Base-by-base conservation (phyloP, 495 filamentous ascomycete species). In the Xylaria acuta region DNA sequence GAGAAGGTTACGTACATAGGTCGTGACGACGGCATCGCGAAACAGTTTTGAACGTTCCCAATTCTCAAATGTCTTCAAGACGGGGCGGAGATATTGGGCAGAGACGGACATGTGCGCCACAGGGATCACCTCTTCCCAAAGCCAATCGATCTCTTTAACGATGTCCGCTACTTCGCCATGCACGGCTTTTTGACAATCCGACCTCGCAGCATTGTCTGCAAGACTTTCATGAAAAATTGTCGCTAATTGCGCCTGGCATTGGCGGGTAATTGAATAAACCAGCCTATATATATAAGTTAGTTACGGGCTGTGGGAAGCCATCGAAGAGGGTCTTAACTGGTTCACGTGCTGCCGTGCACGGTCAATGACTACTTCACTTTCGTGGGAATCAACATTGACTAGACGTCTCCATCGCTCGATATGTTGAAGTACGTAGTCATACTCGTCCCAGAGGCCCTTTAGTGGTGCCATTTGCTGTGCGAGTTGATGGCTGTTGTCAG, bases 81-180 rank as follows among this genome's bases (percentile, higher is more conserved):
- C 71, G 3, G 75, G 75, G 9, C 72, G 71, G 12, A 79, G 74
- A 64, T 69, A 77, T 36, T 79, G 75, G 22, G 75, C 77, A 22
- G 77, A 72, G 11, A 77, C 77, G 3, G 75, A 73, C 77, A 79
- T 79, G 62, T 79, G 74, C 3, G 77, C 76, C 16, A 79, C 70
- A 40, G 70, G 70, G 43, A 72, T 43, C 2, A 72, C 70, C 54
- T 72, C 70, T 54, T 72, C 70, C 70, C 63, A 72, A 36, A 72
- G 70, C 63, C 53, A 67, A 43, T 72, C 70, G 16, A 72, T 72
- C 27, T 72, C 70, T n/a, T 68, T 67, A 3, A 62, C 36, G 18
- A 72, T 60, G 18, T 49, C 64, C 0, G 40, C 32, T 53, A 41
- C 63, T 43, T 72, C 70, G 30, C 68, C 70, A 25, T 43, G 53